Base-by-base conservation (phyloP, 2,329 filamentous ascomycete genomes). In the Hymenoscyphus repandus region DNA sequence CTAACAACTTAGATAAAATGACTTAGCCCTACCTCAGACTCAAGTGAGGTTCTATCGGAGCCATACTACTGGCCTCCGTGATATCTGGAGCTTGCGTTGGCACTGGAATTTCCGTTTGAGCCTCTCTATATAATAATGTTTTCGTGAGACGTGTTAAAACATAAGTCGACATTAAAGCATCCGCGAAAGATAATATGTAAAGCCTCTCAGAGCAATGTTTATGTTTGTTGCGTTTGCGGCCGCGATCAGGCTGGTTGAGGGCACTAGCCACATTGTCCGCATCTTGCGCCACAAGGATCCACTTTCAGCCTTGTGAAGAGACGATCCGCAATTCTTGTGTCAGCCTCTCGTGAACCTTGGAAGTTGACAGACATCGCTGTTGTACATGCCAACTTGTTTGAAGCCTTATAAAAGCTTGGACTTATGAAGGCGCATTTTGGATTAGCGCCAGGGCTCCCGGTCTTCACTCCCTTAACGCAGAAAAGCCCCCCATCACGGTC, bases 91-190 rank as follows among this genome's bases (percentile, higher is more conserved):
- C 5, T 41, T 15, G 39, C 37, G 37, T 13, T 30, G 12, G 41
- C 37, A 4, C 30, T 30, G 15, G 37, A n/a, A 13, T 9, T 27
- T 22, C 4, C 34, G 33, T 27, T 20, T 33, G 27, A 15, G 15
- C 12, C 34, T 40, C 10, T n/a, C 22, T n/a, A 45, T 17, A 15
- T 9, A 49, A 15, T 9, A 49, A 48, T 17, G 52, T 15, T 44
- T 52, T 49, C 17, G 34, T 30, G 36, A 53, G 43, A 38, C 50
- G 13, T 33, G 43, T 49, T 17, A 51, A 38, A 11, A 51, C 31
- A 43, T 44, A 51, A n/a, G 48, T 55, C 17, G 40, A 42, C 45
- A 53, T 51, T 15, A 42, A 55, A 47, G 17, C 27, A 17, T 37
- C 15, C 34, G 12, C 12, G 15, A 37, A 11, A 11, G 5, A 37